Evolutionary conservation across 345 rosid species (phyloP).

Genomic region (Triadica sebifera): DNA sequence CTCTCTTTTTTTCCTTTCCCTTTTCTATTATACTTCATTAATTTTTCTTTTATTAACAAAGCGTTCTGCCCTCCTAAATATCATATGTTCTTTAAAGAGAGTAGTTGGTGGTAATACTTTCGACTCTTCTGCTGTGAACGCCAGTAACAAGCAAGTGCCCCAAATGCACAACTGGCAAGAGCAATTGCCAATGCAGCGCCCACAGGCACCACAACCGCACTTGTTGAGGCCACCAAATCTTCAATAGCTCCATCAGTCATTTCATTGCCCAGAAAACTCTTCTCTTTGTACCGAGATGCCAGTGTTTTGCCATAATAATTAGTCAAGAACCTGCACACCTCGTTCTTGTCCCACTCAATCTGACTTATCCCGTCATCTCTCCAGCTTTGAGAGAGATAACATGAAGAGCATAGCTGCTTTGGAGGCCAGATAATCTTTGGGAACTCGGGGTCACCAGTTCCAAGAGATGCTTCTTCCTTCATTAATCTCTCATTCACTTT

Average conservation of each 20-base stretch:
- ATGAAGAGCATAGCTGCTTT: slow-evolving; percentile 74
- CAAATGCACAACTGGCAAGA: slow-evolving; percentile 92
- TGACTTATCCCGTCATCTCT: slow-evolving; percentile 21
- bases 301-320: slow-evolving; percentile 66
- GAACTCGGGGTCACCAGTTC: slow-evolving; percentile 81
- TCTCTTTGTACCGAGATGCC: slow-evolving; percentile 60
- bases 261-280: slow-evolving; percentile 34
- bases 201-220: slow-evolving; percentile 79
- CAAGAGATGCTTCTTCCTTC: slow-evolving; percentile 73
- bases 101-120: slow-evolving; percentile 84
- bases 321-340: slow-evolving; percentile 71
- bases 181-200: slow-evolving; percentile 99
- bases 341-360: slow-evolving; percentile 67
- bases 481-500: slow-evolving; percentile 75
- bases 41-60: slow-evolving; percentile 28
- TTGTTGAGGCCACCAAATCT: slow-evolving; percentile 57
- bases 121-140: slow-evolving; percentile 91
- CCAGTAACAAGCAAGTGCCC: slow-evolving; percentile 98
- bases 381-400: slow-evolving; percentile 45
- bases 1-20: slow-evolving; percentile 13
- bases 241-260: slow-evolving; percentile 41
- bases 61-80: slow-evolving; percentile 40
- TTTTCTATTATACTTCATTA: slow-evolving; percentile 1
- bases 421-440: slow-evolving; percentile 96
- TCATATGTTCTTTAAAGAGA: slow-evolving; percentile 82